phyloP scores from a whole-genome alignment of 345 rosid genomes.

The Hibiscus tridactylites region DNA sequence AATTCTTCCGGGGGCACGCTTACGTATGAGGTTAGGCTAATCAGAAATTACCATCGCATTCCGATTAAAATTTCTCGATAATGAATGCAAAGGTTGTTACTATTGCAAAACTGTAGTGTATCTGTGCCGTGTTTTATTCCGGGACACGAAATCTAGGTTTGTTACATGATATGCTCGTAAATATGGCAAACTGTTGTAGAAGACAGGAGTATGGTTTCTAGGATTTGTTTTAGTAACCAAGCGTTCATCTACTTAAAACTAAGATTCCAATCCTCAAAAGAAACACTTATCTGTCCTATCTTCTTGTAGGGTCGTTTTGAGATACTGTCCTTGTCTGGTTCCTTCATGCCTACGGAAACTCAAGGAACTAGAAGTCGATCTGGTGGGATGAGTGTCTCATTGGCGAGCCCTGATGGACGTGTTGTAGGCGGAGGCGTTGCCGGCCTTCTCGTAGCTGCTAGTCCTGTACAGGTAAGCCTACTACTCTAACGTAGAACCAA shows the following conservation, averaged over 20 bases:
- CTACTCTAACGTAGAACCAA: not conserved
- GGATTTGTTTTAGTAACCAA: too few relatives aligned
- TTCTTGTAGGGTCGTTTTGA: constrained; percentile 80
- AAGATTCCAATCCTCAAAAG: not conserved
- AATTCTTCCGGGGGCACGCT: constrained; percentile 84
- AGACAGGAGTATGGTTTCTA: too few relatives aligned
- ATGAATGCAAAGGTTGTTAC: not conserved
- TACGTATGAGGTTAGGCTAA: constrained; percentile 56
- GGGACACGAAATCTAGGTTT: not conserved
- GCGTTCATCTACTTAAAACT: not conserved
- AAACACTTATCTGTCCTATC: not conserved
- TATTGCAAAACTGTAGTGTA: not conserved
- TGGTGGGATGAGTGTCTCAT: constrained; percentile 92
- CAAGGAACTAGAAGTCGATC: constrained; percentile 86
- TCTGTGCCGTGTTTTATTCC: not conserved
- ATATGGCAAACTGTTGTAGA: too few relatives aligned
- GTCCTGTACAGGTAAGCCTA: constrained; percentile 72
- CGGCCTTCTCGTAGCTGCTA: constrained; percentile 81
- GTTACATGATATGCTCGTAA: not conserved
- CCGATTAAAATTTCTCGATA: not conserved
- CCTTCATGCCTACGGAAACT: constrained; percentile 77
- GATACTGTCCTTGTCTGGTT: constrained; percentile 83
- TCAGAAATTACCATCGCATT: not conserved
- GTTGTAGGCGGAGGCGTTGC: constrained; percentile 94
- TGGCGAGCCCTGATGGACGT: constrained; percentile 89